These are phyloP conservation scores for Stachybotrys chlorohalonatus DNA, from an alignment of 2,329 filamentous ascomycete species.

Conservation along the genomic window DNA sequence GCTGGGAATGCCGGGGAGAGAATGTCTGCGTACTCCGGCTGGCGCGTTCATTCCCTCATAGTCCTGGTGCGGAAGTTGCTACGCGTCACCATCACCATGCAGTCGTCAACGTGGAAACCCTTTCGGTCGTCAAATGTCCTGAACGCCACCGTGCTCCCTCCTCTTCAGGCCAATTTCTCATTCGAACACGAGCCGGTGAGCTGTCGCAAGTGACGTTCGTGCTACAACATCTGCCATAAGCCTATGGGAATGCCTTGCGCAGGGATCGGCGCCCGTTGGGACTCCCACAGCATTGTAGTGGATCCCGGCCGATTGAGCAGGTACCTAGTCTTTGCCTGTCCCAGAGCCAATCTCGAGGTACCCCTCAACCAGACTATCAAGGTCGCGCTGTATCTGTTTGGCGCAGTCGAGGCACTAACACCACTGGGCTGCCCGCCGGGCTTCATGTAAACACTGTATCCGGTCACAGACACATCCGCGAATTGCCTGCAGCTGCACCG, in stretches of 20 bases:
- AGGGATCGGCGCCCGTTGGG: slow-evolving; percentile 12
- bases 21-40: neutral
- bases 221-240: slow-evolving; percentile 9
- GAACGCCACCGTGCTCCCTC: neutral
- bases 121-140: too few species aligned
- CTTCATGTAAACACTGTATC: neutral
- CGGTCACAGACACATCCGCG: neutral
- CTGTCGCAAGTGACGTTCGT: neutral
- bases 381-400: neutral
- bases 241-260: slow-evolving; percentile 22
- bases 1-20: neutral
- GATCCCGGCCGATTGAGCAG: neutral
- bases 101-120: too few species aligned
- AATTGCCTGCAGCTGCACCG: neutral
- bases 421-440: neutral
- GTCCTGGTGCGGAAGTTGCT: neutral
- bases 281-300: neutral
- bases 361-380: neutral
- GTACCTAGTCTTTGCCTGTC: neutral
- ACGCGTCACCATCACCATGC: neutral
- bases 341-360: neutral
- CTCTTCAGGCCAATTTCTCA: neutral
- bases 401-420: neutral
- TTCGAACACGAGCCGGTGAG: neutral
- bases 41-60: neutral